Percentiles rank a stretch among this genome's conserved stretches.
phyloP scores from a whole-genome alignment of 2,329 filamentous ascomycete species.

The Shiraia sp. region DNA sequence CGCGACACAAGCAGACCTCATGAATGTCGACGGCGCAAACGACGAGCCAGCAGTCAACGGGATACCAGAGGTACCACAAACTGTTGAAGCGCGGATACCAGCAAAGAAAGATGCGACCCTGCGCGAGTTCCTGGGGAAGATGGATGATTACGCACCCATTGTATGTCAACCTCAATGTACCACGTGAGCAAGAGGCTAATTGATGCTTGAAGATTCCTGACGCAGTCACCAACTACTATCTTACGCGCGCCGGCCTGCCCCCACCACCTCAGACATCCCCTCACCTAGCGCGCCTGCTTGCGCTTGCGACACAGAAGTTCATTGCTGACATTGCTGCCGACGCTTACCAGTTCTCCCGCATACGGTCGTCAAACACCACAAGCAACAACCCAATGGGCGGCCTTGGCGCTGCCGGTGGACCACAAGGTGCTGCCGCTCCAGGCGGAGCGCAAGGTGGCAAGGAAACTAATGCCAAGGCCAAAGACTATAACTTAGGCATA shows the following conservation, averaged over 20 bases:
- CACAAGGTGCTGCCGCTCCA: constrained; percentile 60
- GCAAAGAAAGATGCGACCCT: constrained; percentile 90
- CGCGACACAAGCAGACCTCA: constrained; percentile 41
- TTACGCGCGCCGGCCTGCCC: constrained; percentile 91
- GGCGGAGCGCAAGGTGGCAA: constrained; percentile 58
- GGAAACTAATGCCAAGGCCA: constrained; percentile 48
- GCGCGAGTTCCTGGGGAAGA: constrained; percentile 90
- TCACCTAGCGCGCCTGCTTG: constrained; percentile 87
- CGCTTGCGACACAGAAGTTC: constrained; percentile 98
- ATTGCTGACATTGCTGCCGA: constrained; percentile 96
- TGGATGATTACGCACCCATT: constrained; percentile 98
- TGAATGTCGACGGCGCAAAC: constrained; percentile 48
- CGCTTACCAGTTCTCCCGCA: constrained; percentile 96
- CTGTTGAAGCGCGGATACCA: constrained; percentile 66
- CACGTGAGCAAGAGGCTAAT: background rate
- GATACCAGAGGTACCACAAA: constrained; percentile 48
- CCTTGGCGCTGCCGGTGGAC: constrained; percentile 67
- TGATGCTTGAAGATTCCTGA: constrained; percentile 77
- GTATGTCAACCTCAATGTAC: constrained; percentile 57
- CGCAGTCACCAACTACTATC: constrained; percentile 96
- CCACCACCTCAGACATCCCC: constrained; percentile 89
- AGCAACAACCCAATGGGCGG: constrained; percentile 91
- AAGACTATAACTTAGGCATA: constrained; percentile 53
- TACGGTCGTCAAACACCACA: constrained; percentile 88
- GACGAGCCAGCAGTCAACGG: constrained; percentile 45